Evolutionary conservation across 345 rosid species (phyloP), one percentile per base, ranked within the genome.

Genomic region (Eucalyptus erythrocorys): DNA sequence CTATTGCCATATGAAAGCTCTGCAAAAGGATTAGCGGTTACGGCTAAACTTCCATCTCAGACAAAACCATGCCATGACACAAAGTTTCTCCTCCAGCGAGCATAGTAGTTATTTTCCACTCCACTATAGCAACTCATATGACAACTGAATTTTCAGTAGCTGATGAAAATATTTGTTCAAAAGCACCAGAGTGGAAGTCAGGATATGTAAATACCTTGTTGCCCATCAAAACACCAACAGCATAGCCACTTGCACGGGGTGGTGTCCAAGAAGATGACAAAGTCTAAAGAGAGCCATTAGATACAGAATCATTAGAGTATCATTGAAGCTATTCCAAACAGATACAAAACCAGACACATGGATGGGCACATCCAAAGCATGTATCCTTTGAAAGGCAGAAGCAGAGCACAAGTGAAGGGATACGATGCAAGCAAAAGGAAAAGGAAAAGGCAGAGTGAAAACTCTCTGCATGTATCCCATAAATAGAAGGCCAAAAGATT

Each of bases 221-320:
- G 87, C 96, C 98, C 14, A 91, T 90, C 49, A 97, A 94, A 92
- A 96, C 92, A 48, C 98, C 99, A 91, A 95, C 92, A 47, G 97
- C 96, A 94, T 93, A 92, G 86, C 96, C 94, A 85, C 90, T 87
- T n/a, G 90, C 87, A 34, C 34, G 91, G 64, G 94, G 91, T 12
- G 93, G 92, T 84, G 80, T 87, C 97, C 98, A 96, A 15, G 91
- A 91, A 64, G 97, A 87, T 30, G 89, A 84, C 91, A 97, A 92
- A 57, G 95, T 95, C 99, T 97, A 91, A 48, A 89, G 66, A 51
- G 45, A 66, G 37, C 8, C 71, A 89, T 76, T 21, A 40, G 27
- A 76, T 40, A 76, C 47, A 12, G 47, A 22, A 76, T 22, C 47
- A 40, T 76, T 76, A 76, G 82, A 21, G 30, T 76, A 13, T 76